phyloP scores from a whole-genome alignment of 441 rosid genomes.

The Erodium moschatum region DNA sequence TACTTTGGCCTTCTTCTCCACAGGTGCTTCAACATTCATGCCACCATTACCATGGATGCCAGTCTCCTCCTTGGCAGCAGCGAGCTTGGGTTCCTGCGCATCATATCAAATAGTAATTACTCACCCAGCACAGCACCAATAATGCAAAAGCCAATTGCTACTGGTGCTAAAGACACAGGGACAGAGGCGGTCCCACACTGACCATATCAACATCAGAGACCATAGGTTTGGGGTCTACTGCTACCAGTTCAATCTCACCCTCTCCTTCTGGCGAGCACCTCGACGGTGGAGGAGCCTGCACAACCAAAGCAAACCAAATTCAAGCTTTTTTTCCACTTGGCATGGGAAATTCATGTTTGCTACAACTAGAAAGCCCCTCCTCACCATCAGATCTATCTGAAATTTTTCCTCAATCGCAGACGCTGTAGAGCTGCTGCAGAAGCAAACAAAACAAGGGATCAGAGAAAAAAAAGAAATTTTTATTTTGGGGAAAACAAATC shows the following conservation, averaged over 20 bases:
- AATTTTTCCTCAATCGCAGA: conserved; percentile 74
- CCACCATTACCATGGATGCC: conserved; percentile 22
- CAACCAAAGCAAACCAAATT: neutral
- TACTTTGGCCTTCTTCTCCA: conserved; percentile 39
- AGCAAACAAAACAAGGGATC: neutral
- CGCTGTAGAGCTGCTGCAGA: conserved; percentile 37
- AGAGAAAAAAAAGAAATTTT: neutral
- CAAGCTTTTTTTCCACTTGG: conserved; percentile 9
- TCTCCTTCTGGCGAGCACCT: conserved; percentile 76
- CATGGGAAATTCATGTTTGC: no score
- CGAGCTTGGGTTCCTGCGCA: no score
- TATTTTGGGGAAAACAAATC: neutral
- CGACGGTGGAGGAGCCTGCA: conserved; percentile 77
- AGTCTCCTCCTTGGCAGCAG: no score
- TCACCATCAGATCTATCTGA: conserved; percentile 98
- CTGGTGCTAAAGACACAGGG: conserved; percentile 6
- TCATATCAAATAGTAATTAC: no score
- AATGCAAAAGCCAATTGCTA: neutral
- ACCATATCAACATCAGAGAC: conserved; percentile 48
- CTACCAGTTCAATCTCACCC: conserved; percentile 45
- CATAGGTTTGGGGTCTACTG: conserved; percentile 52
- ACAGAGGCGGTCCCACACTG: conserved; percentile 27
- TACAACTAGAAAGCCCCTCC: conserved; percentile 7
- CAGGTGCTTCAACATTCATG: conserved; percentile 26
- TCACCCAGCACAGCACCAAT: neutral